Base-by-base conservation (phyloP, 78 protist genomes). In the Emiliania huxleyi region DNA sequence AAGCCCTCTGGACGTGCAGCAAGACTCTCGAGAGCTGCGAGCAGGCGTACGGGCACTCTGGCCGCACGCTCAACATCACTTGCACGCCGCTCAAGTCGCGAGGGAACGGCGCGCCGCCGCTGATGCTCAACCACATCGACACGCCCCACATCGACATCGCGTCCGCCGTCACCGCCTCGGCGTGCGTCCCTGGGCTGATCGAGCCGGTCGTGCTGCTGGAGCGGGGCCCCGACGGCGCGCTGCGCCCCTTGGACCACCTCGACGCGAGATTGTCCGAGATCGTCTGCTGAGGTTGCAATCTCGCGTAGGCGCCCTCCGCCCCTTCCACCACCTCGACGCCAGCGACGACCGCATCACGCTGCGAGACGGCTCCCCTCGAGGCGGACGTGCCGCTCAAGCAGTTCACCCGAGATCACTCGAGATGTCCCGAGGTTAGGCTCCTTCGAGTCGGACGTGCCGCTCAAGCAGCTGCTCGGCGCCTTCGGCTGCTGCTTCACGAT, bases 131-230 rank as follows among this genome's bases (percentile, higher is more conserved):
- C 62, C 77, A 92, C 94, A 29, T 83, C 48, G 55, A 73, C 55
- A 15, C 94, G 90, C 94, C 94, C n/a, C 33, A 92, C 91, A 91
- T 92, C 2, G 52, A 49, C 44, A 56, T 92, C 62, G 73, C 75
- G 75, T 33, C 42, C 49, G 94, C 94, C 69, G 91, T 88, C 44
- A 48, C 71, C 91, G 94, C 94, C 84, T 92, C 94, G 43, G 56
- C 91, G 40, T 43, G 83, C 48, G 77, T 92, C 37, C 94, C 94
- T 23, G 23, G 25, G 35, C 87, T 92, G 25, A 48, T 69, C 73
- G 46, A 85, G 46, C 90, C 94, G 22, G 81, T 85, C 11, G 87
- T 19, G 91, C 69, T 92, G 69, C 55, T 69, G 49, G 91, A 87
- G 5, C 84, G 46, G 91, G 2, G 25, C 37, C 42, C 75, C 46